Evolutionary conservation across 768 basidiomycete species (phyloP).

Genomic region (Serendipita sp.): DNA sequence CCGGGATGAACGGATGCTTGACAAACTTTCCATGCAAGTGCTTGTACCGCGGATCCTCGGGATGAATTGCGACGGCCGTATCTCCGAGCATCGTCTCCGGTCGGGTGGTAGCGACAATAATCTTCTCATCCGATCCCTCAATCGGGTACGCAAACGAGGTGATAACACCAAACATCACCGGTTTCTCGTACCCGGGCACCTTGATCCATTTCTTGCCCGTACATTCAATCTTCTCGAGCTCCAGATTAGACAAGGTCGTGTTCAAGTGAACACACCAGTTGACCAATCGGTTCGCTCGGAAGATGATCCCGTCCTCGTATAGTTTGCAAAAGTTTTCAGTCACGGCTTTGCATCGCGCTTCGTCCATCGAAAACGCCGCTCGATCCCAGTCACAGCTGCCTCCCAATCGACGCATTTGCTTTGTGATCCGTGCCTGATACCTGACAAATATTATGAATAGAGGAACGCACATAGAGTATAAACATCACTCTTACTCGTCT

Average conservation of each 20-base stretch:
- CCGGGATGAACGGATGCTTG: constrained; percentile 67
- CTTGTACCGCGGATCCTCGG: constrained; percentile 80
- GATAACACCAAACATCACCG: constrained; percentile 92
- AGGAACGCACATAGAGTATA: not conserved
- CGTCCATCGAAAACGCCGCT: constrained; percentile 90
- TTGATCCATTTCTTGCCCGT: constrained; percentile 69
- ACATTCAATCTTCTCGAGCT: constrained; percentile 90
- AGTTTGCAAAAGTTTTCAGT: constrained; percentile 80
- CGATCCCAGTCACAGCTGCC: constrained; percentile 92
- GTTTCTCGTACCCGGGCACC: constrained; percentile 94
- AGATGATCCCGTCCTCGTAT: constrained; percentile 82
- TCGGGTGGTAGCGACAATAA: constrained; percentile 92
- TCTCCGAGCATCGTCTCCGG: constrained; percentile 98
- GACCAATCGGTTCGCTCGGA: constrained; percentile 90
- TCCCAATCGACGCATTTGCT: constrained; percentile 75
- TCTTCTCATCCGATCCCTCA: constrained; percentile 77
- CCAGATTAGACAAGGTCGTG: constrained; percentile 94
- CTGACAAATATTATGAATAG: constrained; percentile 24
- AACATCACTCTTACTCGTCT: constrained; percentile 52
- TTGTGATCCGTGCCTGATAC: constrained; percentile 86
- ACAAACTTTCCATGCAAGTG: constrained; percentile 92
- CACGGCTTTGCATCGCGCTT: constrained; percentile 73
- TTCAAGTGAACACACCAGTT: constrained; percentile 97
- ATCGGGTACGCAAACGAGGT: constrained; percentile 92
- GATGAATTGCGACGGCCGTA: constrained; percentile 93